Percentiles rank a stretch among this genome's conserved stretches.
Conservation (phyloP, 495 filamentous ascomycete genomes). For the Tirmania nivea region DNA sequence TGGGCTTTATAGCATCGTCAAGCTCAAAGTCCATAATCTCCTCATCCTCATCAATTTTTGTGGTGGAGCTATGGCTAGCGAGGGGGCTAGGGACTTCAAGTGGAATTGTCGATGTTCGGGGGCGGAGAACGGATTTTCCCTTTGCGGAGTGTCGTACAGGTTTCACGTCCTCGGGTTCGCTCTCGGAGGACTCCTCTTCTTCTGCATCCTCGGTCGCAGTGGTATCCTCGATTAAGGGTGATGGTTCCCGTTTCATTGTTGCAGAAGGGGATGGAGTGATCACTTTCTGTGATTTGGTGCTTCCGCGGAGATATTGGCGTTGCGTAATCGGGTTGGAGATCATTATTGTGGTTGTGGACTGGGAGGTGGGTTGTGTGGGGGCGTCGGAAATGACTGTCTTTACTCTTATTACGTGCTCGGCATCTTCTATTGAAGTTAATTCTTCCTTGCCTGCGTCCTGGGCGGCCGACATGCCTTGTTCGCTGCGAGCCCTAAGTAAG, state of each 20-base stretch:
- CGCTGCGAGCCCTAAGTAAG: neutral
- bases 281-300: no score
- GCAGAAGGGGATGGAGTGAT: no score
- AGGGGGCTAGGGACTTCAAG: neutral
- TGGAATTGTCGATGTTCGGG: neutral
- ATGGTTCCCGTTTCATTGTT: no score
- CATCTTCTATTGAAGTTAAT: neutral
- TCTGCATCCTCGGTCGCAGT: neutral
- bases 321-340: no score
- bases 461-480: neutral
- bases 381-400: no score
- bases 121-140: conserved; percentile 7
- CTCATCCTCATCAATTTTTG: neutral
- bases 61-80: neutral
- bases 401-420: no score
- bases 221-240: no score
- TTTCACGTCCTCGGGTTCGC: neutral
- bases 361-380: no score
- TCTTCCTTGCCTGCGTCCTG: neutral
- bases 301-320: no score
- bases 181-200: neutral
- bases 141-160: conserved; percentile 2
- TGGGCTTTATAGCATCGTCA: neutral
- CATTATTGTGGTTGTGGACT: no score
- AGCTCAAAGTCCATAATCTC: neutral